A percentile compares a stretch with the other conserved stretches of the same genome.
Evolutionary conservation across 2,329 filamentous ascomycete genomes (phyloP).

Genomic region (Paecilomyces sp.): DNA sequence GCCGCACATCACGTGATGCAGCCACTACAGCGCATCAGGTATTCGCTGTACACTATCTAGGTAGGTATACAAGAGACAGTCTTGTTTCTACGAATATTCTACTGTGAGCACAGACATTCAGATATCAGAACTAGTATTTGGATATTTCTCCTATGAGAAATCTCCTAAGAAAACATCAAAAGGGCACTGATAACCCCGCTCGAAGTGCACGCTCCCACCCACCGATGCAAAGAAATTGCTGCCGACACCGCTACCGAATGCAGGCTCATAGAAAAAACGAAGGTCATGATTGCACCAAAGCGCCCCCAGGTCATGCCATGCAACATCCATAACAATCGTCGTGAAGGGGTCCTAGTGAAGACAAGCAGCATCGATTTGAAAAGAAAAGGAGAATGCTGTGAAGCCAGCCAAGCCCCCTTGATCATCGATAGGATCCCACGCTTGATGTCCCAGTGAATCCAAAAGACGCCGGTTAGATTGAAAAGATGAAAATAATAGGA

Average conservation of each 20-base stretch:
- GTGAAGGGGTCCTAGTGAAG: background rate
- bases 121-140: background rate
- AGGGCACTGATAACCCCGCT: background rate
- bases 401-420: background rate
- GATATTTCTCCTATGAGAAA: background rate
- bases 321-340: background rate
- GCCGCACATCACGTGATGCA: background rate
- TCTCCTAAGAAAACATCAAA: background rate
- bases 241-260: background rate
- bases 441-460: background rate
- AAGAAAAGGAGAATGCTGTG: background rate
- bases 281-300: background rate
- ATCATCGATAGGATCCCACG: background rate
- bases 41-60: too few relatives aligned
- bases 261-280: background rate
- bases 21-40: background rate
- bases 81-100: background rate
- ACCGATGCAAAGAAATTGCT: background rate
- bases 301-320: background rate
- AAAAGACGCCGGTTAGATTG: background rate
- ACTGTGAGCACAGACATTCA: background rate
- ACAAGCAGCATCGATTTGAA: background rate
- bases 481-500: background rate
- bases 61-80: background rate
- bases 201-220: background rate